phyloP scores from a whole-genome alignment of 2,329 filamentous ascomycete species.

The Lanzia echinophila region DNA sequence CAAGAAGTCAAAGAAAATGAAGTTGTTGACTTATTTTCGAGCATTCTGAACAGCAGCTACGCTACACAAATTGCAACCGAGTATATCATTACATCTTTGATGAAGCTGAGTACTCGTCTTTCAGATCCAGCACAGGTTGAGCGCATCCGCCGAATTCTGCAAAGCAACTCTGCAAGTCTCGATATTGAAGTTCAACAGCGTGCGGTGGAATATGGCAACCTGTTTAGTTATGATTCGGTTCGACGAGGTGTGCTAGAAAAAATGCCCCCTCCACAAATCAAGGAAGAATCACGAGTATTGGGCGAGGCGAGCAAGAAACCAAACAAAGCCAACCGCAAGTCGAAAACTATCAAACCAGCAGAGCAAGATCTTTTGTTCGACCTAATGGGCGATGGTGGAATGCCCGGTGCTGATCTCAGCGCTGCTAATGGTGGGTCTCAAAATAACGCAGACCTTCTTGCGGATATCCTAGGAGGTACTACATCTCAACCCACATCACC shows the following conservation, averaged over 20 bases:
- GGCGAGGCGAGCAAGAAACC: conserved; percentile 69
- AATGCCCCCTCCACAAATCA: conserved; percentile 96
- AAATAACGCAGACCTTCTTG: conserved; percentile 80
- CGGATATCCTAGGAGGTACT: conserved; percentile 82
- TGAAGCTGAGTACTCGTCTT: conserved; percentile 90
- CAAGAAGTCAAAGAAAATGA: conserved; percentile 76
- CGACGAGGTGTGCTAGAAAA: conserved; percentile 87
- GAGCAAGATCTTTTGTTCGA: conserved; percentile 90
- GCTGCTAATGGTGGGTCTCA: conserved; percentile 54
- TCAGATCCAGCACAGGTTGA: conserved; percentile 80
- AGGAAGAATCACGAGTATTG: conserved; percentile 86
- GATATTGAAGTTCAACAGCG: conserved; percentile 96
- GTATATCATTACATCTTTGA: conserved; percentile 90
- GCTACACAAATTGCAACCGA: conserved; percentile 85
- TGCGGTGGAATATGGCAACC: conserved; percentile 88
- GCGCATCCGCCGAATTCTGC: conserved; percentile 71
- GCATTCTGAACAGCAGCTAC: conserved; percentile 91
- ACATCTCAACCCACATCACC: conserved; percentile 42
- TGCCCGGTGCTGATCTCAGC: conserved; percentile 60
- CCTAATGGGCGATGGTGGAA: conserved; percentile 76
- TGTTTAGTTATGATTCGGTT: conserved; percentile 87
- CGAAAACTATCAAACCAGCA: conserved; percentile 72
- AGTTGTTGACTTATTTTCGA: conserved; percentile 84
- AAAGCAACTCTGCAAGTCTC: conserved; percentile 73
- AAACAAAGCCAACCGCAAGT: conserved; percentile 66